These are phyloP conservation scores for Brassica rapa DNA, from an alignment of 345 rosid genomes.

Conservation along the genomic window DNA sequence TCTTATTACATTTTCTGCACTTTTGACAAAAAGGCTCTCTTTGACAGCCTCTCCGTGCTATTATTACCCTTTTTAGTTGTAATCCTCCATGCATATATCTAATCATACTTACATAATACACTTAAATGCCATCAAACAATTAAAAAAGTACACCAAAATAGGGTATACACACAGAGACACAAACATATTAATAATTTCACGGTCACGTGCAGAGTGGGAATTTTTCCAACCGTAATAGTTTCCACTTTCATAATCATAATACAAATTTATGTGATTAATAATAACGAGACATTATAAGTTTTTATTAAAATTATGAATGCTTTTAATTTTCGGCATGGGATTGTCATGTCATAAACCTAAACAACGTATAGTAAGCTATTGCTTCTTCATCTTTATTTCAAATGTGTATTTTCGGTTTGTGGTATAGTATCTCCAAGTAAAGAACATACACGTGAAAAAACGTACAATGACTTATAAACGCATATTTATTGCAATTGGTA, in stretches of 20 bases:
- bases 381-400: not conserved
- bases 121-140: not conserved
- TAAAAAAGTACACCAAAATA: not conserved
- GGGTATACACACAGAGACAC: not conserved
- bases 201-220: conserved; percentile 36
- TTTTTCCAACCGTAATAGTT: not conserved
- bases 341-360: conserved; percentile 19
- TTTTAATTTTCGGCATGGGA: conserved; percentile 19
- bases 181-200: not conserved
- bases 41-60: conserved; percentile 40
- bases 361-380: conserved; percentile 27
- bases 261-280: conserved; percentile 2
- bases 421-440: conserved; percentile 26
- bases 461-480: conserved; percentile 3
- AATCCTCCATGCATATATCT: conserved; percentile 38
- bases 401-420: conserved; percentile 11
- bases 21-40: conserved; percentile 37
- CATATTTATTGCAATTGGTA: conserved; percentile 20
- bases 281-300: not conserved
- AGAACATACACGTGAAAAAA: conserved; percentile 7
- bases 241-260: not conserved
- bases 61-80: conserved; percentile 36
- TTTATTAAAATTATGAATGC: not conserved
- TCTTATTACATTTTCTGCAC: conserved; percentile 37
- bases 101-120: conserved; percentile 32